phyloP scores from a whole-genome alignment of 768 basidiomycete genomes.

The Termitomyces sp. region DNA sequence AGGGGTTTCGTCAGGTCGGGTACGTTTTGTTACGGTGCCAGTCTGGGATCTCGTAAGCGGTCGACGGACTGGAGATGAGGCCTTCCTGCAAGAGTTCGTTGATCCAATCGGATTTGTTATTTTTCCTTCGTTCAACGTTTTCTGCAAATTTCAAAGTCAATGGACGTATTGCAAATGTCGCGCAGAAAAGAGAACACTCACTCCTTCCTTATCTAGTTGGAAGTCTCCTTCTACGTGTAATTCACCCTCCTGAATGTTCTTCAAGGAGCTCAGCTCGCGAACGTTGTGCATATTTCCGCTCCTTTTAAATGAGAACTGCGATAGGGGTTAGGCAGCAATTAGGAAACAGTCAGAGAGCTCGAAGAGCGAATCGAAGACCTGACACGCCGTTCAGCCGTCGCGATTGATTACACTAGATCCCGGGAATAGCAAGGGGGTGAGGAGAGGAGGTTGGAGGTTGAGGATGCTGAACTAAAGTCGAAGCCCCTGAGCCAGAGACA shows the following conservation, averaged over 20 bases:
- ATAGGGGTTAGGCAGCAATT: slow-evolving; percentile 15
- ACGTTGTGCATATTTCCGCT: slow-evolving; percentile 15
- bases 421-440: not conserved
- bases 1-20: slow-evolving; percentile 14
- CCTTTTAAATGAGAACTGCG: slow-evolving; percentile 6
- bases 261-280: slow-evolving; percentile 18
- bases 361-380: not conserved
- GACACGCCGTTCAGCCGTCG: not conserved
- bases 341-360: not conserved
- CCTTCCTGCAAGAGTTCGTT: not conserved
- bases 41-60: slow-evolving; percentile 34
- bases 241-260: slow-evolving; percentile 11
- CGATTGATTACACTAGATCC: not conserved
- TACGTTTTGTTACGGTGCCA: slow-evolving; percentile 24
- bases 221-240: slow-evolving; percentile 1
- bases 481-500: slow-evolving; percentile 21
- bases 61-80: slow-evolving; percentile 15
- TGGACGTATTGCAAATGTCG: not conserved
- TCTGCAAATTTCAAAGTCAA: not conserved
- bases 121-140: not conserved
- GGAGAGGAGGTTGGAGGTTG: slow-evolving; percentile 10
- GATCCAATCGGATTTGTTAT: not conserved
- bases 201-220: not conserved
- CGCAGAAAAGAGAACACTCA: slow-evolving; percentile 1
- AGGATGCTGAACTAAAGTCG: slow-evolving; percentile 9